Percentiles rank a stretch among this genome's conserved stretches.
Evolutionary conservation across 768 basidiomycete species (phyloP).

Genomic region (Kwoniella bestiolae): DNA sequence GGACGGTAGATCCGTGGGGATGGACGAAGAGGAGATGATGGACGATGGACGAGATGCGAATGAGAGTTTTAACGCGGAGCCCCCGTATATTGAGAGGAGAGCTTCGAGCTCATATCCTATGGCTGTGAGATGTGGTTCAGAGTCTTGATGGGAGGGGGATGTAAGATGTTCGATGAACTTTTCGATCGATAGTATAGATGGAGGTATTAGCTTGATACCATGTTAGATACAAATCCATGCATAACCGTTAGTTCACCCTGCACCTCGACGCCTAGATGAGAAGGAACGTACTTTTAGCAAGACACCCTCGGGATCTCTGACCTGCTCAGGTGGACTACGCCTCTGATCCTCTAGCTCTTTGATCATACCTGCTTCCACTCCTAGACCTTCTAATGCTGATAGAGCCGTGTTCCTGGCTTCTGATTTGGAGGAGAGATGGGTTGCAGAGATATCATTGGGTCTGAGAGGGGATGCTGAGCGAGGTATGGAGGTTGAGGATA

Average conservation of each 20-base stretch:
- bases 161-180: constrained; percentile 50
- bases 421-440: not conserved
- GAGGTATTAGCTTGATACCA: constrained; percentile 2
- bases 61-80: constrained; percentile 33
- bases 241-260: not conserved
- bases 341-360: constrained; percentile 6
- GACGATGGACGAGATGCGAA: constrained; percentile 40
- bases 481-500: not conserved
- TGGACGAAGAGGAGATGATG: constrained; percentile 13
- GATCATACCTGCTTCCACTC: too few species aligned
- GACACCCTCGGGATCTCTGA: constrained; percentile 30
- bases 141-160: constrained; percentile 38
- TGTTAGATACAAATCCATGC: not conserved
- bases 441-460: not conserved
- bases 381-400: constrained; percentile 4
- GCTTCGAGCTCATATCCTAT: constrained; percentile 56
- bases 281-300: constrained; percentile 22
- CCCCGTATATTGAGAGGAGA: constrained; percentile 50
- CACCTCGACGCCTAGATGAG: not conserved
- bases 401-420: constrained; percentile 3
- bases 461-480: not conserved
- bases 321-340: constrained; percentile 26
- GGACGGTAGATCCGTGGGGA: constrained; percentile 4
- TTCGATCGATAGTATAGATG: not conserved
- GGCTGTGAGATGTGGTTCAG: constrained; percentile 40